Base-by-base conservation (phyloP, 495 filamentous ascomycete species). In the Podospora pseudoanserina region DNA sequence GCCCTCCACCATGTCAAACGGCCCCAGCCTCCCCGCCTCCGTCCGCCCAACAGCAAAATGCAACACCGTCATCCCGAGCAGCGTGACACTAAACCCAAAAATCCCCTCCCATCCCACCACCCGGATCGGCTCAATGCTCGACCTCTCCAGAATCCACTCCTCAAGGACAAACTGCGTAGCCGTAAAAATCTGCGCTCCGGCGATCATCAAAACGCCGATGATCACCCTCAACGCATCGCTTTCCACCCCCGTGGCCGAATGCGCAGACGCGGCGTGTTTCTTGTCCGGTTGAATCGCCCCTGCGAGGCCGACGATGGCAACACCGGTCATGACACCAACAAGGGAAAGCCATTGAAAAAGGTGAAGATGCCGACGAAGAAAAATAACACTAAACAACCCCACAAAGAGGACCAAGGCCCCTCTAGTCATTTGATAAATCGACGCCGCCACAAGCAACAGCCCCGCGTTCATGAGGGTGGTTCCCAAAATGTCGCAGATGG, bases 381-480 rank as follows among this genome's bases (percentile, higher is more conserved):
- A 98, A 2, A 96, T 71, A 5, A 99, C 93, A 75, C 92, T 96
- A 82, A 99, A 97, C 0, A 97, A 79, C 0, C 95, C 95, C 13
- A 99, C 95, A 67, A 98, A 99, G 4, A 99, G 83, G 18, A 98
- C 94, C 28, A 99, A 83, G 0, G 95, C 94, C 18, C 95, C 95
- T 30, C 95, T 86, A 9, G 94, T 98, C 95, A 99, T 99, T 77
- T 99, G 95, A 82, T 97, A 99, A 72, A 99, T 96, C 69, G 89
- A 93, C 0, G 95, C 92, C 1, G 91, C 95, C 11, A 97, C 93
- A 73, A 97, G 96, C 60, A 97, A 85, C 67, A 99, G 81, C 15
- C 95, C 95, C 5, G 93, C 90, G 77, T 98, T 99, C 91, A 99
- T 97, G 27, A 98, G 88, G 20, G 95, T 99, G 3, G 95, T 99